phyloP scores from a whole-genome alignment of 2,329 filamentous ascomycete genomes.

The Fusarium temperatum region DNA sequence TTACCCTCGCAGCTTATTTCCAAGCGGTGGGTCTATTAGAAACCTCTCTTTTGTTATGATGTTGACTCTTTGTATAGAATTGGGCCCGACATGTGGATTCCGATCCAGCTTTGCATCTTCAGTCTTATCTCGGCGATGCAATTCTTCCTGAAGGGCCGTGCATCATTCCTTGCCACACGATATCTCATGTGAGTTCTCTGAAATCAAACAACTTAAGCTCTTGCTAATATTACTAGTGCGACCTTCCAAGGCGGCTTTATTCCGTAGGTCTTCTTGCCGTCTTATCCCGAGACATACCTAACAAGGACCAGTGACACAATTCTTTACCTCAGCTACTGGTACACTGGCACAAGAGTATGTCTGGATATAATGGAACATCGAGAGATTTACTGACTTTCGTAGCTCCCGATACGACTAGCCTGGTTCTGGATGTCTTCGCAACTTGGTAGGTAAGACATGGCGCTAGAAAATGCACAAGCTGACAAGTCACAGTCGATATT shows the following conservation, averaged over 20 bases:
- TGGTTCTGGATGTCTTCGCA: not conserved
- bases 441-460: not conserved
- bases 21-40: not conserved
- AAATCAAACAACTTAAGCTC: rapidly evolving
- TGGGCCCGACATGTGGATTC: constrained; percentile 61
- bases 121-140: constrained; percentile 47
- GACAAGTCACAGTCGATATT: not conserved
- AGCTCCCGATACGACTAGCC: not conserved
- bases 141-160: constrained; percentile 45
- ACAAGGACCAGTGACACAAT: not conserved
- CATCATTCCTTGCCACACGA: constrained; percentile 44
- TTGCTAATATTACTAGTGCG: not conserved
- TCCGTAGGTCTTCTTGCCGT: not conserved
- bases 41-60: too few relatives aligned
- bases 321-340: not conserved
- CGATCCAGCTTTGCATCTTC: constrained; percentile 54
- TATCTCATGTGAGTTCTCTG: not conserved
- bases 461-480: not conserved
- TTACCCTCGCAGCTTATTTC: constrained; percentile 14
- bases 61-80: constrained; percentile 1
- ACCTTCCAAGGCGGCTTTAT: not conserved
- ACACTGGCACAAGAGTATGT: not conserved
- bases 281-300: rapidly evolving
- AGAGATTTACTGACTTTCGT: not conserved
- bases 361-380: not conserved